Evolutionary conservation across 2,329 filamentous ascomycete species (phyloP).

Genomic region (Clarireedia homoeocarpa): DNA sequence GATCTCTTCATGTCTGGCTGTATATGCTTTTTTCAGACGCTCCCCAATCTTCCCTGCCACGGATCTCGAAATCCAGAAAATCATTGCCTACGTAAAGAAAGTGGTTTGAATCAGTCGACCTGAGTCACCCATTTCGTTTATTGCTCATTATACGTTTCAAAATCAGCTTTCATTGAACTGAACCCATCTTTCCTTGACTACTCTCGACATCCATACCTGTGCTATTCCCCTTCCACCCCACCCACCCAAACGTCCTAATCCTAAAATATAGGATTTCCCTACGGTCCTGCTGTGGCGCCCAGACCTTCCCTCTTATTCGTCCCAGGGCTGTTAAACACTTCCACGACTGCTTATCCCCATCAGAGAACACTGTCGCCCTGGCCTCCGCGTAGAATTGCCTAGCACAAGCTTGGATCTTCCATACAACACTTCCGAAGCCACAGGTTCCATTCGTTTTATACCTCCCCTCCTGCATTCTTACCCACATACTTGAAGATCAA

Average conservation of each 20-base stretch:
- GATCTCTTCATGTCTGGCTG: slow-evolving; percentile 18
- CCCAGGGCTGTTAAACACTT: slow-evolving; percentile 18
- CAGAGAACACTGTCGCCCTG: slow-evolving; percentile 17
- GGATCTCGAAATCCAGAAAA: slow-evolving; percentile 5
- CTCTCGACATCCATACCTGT: too few relatives aligned
- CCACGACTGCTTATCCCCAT: slow-evolving; percentile 22
- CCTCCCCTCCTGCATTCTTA: slow-evolving; percentile 13
- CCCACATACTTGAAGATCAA: slow-evolving; percentile 17
- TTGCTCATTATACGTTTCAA: not conserved
- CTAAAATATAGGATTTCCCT: slow-evolving; percentile 12
- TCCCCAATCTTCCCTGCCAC: slow-evolving; percentile 15
- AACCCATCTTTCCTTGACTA: slow-evolving; percentile 5
- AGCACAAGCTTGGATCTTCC: slow-evolving; percentile 12
- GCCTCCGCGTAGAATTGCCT: slow-evolving; percentile 24
- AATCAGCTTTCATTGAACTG: not conserved
- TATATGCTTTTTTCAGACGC: slow-evolving; percentile 18
- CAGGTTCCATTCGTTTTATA: slow-evolving; percentile 16
- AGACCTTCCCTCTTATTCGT: slow-evolving; percentile 22
- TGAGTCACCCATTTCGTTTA: not conserved
- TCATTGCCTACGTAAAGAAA: not conserved
- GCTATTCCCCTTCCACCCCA: too few relatives aligned
- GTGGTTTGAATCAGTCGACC: not conserved
- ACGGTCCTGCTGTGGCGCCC: slow-evolving; percentile 23
- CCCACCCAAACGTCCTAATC: slow-evolving; percentile 2
- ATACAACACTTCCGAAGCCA: slow-evolving; percentile 23